Evolutionary conservation across 164 flowering plant genomes (phyloP), one percentile per base, ranked within the genome.

Genomic region (Hamamelis virginiana): DNA sequence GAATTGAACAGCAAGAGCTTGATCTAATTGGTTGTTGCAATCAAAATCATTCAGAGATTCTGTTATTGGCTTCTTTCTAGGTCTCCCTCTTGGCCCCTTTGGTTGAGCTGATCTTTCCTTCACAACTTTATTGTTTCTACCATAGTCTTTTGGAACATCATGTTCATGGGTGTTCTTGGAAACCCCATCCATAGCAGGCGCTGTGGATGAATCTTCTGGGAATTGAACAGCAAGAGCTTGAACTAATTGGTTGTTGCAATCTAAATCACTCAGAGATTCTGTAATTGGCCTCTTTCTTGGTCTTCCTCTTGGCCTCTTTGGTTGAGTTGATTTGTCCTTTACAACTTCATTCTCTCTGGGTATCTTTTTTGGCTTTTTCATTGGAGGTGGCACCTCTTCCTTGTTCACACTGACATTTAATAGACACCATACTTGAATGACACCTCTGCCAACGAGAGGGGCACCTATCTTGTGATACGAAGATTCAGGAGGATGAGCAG

Each of bases 401-500:
- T 82, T 84, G 47, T 75, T 69, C 50, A n/a, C 45, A 51, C 48
- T 59, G 38, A 26, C 64, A 80, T 82, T 85, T 58, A 90, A 67
- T 56, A 93, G 53, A 76, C 89, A 93, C 99, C 98, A 96, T 81
- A 96, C 87, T 77, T 91, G 99, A 76, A 93, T 67, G 33, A 83
- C 69, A 62, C 99, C 99, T 81, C 94, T 82, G 25, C 99, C 99
- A 66, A 76, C 75, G 68, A 93, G 80, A 64, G 89, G 83, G 38
- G 68, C 84, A 51, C 97, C 99, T 38, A 93, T 68, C 81, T 86
- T 88, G 86, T 96, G 97, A 85, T 87, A 88, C 62, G 94, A 87
- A 56, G 92, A 88, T 44, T 84, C 97, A 53, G 98, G 97, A 61
- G 99, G 98, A 83, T 96, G 98, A 72, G 95, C 92, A 78, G 97